Evolutionary conservation across 2,329 filamentous ascomycete genomes (phyloP).

Genomic region (Teratosphaeria destructans): DNA sequence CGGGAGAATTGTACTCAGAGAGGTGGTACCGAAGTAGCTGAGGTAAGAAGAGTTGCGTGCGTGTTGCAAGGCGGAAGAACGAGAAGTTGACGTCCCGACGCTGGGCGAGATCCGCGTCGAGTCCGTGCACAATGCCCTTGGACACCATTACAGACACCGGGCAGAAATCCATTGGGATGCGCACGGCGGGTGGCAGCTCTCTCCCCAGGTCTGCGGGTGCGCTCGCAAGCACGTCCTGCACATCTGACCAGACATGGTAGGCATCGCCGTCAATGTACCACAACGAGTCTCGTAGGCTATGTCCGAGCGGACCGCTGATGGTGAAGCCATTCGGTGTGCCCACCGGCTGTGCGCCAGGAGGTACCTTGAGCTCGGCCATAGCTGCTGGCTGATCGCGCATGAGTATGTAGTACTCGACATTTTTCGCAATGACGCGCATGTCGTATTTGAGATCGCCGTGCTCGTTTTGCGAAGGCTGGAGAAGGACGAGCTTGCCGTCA

Average conservation of each 20-base stretch:
- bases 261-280: constrained; percentile 90
- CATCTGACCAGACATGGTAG: constrained; percentile 79
- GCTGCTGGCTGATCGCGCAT: constrained; percentile 64
- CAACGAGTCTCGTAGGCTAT: constrained; percentile 69
- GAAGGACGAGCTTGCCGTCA: constrained; percentile 85
- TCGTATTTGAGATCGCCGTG: constrained; percentile 88
- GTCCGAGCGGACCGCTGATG: constrained; percentile 17
- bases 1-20: constrained; percentile 61
- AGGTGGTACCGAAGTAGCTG: constrained; percentile 76
- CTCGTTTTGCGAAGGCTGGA: constrained; percentile 76
- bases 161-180: constrained; percentile 87
- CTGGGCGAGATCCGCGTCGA: constrained; percentile 90
- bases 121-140: constrained; percentile 80
- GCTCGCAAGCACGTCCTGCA: constrained; percentile 70
- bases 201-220: constrained; percentile 54
- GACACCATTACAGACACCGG: constrained; percentile 77
- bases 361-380: constrained; percentile 11
- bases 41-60: constrained; percentile 89
- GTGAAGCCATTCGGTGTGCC: constrained; percentile 11
- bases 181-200: constrained; percentile 64
- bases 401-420: constrained; percentile 88
- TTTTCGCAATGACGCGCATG: constrained; percentile 92
- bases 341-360: not conserved
- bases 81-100: constrained; percentile 85
- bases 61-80: constrained; percentile 75